Base-by-base conservation (phyloP, 1,284 basidiomycete genomes). In the Pyrrhoderma lamaoense region DNA sequence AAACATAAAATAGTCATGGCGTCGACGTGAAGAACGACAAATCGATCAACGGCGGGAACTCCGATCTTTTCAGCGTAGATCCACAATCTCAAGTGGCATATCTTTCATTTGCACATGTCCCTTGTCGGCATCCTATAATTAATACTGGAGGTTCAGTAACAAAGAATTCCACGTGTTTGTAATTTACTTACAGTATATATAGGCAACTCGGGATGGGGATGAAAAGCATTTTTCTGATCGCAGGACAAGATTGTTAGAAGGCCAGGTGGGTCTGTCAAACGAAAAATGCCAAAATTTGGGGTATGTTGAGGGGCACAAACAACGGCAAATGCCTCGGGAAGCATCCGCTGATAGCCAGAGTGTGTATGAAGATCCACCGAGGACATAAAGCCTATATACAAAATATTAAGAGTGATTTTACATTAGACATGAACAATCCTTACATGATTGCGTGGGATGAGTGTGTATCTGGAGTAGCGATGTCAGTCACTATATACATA, bases 311-410 rank as follows among this genome's bases (percentile, higher is more conserved):
- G 92, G 2, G 90, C 88, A 60, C 90, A 93, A 11, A 94, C 92
- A 43, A 94, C 88, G 0, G 92, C 92, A 60, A 94, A 88, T 0
- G 89, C 90, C 64, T 94, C 92, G 0, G 87, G 87, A 2, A 94
- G 74, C 82, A 91, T 90, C 21, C 79, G 66, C 59, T 94, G 91
- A 67, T 92, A 94, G 4, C 78, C 81, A 1, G 86, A 83, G 63
- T 94, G 91, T 1, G 90, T 93, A 60, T 94, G 92, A 37, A 94
- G 67, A 64, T 93, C 91, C 9, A 91, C 80, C 19, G 88, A 91
- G 5, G 86, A 89, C 82, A 93, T 90, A 69, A 90, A 90, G 65
- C 82, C 82, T 85, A 51, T 40, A 44, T 45, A 8, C 37, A 40
- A 31, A 52, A 36, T 21, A 38, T 38, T 34, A 54, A 45, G 35